Percentiles rank a stretch among this genome's conserved stretches.
phyloP scores from a whole-genome alignment of 257 asterid species.

The Vinca minor region DNA sequence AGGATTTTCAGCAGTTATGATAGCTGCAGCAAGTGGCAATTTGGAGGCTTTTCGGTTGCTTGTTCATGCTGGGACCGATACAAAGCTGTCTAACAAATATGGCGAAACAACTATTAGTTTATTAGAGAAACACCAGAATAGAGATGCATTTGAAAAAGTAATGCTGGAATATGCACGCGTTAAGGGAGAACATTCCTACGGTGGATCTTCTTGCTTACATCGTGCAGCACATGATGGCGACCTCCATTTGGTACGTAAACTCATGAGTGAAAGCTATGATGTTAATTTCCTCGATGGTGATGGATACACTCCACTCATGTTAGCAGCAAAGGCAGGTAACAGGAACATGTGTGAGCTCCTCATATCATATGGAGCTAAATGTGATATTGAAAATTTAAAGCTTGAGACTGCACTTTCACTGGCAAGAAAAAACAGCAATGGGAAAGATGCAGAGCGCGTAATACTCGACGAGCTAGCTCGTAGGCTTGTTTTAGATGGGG shows the following conservation, averaged over 20 bases:
- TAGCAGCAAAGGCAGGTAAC: constrained; percentile 50
- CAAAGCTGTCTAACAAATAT: constrained; percentile 32
- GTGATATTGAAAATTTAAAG: constrained; percentile 31
- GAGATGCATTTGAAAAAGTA: constrained; percentile 40
- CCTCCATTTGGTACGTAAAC: constrained; percentile 19
- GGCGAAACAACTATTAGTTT: constrained; percentile 51
- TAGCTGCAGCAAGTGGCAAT: constrained; percentile 47
- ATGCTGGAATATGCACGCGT: constrained; percentile 27
- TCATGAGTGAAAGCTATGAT: constrained; percentile 22
- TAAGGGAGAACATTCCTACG: constrained; percentile 17
- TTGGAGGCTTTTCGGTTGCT: constrained; percentile 49
- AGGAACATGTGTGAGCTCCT: constrained; percentile 40
- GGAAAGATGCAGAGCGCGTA: constrained; percentile 29
- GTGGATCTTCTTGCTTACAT: constrained; percentile 35
- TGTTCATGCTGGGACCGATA: constrained; percentile 45
- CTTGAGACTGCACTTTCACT: constrained; percentile 47
- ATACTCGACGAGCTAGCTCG: constrained; percentile 55
- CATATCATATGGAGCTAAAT: constrained; percentile 38
- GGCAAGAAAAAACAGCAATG: constrained; percentile 24
- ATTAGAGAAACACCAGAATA: constrained; percentile 42
- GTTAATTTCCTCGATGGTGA: constrained; percentile 34
- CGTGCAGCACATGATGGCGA: constrained; percentile 33
- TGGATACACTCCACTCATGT: constrained; percentile 60
- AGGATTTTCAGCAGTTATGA: constrained; percentile 56
- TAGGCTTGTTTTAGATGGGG: constrained; percentile 40